phyloP scores from a whole-genome alignment of 1,284 basidiomycete genomes.

The Ganoderma sinense region DNA sequence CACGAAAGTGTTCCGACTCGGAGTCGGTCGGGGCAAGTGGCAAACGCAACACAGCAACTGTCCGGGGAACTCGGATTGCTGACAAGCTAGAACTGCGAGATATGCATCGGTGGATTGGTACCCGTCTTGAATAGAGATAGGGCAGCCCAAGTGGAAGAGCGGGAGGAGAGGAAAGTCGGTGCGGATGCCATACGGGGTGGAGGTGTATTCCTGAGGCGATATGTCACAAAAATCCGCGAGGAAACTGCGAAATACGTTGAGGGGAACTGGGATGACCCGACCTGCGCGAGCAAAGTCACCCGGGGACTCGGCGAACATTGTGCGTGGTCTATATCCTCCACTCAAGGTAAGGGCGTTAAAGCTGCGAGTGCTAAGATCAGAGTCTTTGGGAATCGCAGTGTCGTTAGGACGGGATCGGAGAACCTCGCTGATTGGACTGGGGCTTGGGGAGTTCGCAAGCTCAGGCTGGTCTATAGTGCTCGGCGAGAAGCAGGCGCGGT shows the following conservation, averaged over 20 bases:
- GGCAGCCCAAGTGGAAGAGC: background rate
- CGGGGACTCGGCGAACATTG: background rate
- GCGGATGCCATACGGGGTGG: background rate
- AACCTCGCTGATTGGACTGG: too few relatives aligned
- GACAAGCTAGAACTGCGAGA: background rate
- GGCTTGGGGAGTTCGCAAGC: too few relatives aligned
- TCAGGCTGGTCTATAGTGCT: background rate
- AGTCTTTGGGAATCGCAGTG: too few relatives aligned
- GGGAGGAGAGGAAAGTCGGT: background rate
- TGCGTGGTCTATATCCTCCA: too few relatives aligned
- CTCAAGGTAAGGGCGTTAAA: too few relatives aligned
- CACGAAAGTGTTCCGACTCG: too few relatives aligned
- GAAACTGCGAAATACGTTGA: background rate
- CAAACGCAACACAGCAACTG: background rate
- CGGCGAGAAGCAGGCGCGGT: background rate
- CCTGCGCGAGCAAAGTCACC: background rate
- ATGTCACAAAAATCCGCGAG: background rate
- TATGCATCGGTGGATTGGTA: background rate
- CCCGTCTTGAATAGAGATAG: too few relatives aligned
- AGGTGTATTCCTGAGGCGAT: background rate
- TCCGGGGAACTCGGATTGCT: background rate
- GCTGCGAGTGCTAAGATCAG: too few relatives aligned
- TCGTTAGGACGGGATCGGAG: too few relatives aligned
- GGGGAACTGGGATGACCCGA: background rate
- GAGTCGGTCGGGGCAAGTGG: background rate